These are phyloP conservation scores for Leccinum barrowsii DNA, from an alignment of 768 basidiomycete genomes.

Conservation along the genomic window DNA sequence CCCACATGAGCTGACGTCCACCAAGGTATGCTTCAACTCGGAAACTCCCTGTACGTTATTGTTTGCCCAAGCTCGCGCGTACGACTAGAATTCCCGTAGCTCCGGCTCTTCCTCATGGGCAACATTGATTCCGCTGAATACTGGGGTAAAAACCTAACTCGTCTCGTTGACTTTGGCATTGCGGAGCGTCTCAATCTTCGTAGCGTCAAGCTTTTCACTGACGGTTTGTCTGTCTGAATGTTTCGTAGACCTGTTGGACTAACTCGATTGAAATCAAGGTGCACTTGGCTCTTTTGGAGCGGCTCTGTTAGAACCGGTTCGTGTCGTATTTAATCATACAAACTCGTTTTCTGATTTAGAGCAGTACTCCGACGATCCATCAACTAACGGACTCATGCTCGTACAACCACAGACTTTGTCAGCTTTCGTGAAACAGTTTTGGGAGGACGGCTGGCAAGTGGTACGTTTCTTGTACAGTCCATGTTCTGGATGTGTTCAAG, in stretches of 20 bases:
- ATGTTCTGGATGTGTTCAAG: not conserved
- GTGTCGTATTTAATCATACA: not conserved
- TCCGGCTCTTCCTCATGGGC: slow-evolving; percentile 63
- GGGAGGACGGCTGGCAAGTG: slow-evolving; percentile 78
- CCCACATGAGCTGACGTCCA: not conserved
- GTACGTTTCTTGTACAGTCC: slow-evolving; percentile 41
- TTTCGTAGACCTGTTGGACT: not conserved
- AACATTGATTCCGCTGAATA: slow-evolving; percentile 49
- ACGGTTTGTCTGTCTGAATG: slow-evolving; percentile 44
- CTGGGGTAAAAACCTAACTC: slow-evolving; percentile 63
- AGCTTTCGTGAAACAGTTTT: slow-evolving; percentile 56
- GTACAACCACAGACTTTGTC: slow-evolving; percentile 50
- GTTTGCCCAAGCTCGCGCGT: not conserved
- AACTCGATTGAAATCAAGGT: slow-evolving; percentile 38
- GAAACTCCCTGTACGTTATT: slow-evolving; percentile 58
- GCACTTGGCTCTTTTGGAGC: slow-evolving; percentile 93
- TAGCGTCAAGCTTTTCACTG: slow-evolving; percentile 71
- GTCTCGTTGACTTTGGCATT: slow-evolving; percentile 55
- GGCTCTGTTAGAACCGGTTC: slow-evolving; percentile 68
- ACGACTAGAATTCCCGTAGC: slow-evolving; percentile 31
- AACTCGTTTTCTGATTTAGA: not conserved
- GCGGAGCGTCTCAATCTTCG: slow-evolving; percentile 53
- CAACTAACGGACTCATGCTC: slow-evolving; percentile 67
- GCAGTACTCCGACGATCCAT: slow-evolving; percentile 72
- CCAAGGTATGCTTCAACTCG: slow-evolving; percentile 65